phyloP scores from a whole-genome alignment of 495 filamentous ascomycete genomes.

The Hypoxylon fuscum region DNA sequence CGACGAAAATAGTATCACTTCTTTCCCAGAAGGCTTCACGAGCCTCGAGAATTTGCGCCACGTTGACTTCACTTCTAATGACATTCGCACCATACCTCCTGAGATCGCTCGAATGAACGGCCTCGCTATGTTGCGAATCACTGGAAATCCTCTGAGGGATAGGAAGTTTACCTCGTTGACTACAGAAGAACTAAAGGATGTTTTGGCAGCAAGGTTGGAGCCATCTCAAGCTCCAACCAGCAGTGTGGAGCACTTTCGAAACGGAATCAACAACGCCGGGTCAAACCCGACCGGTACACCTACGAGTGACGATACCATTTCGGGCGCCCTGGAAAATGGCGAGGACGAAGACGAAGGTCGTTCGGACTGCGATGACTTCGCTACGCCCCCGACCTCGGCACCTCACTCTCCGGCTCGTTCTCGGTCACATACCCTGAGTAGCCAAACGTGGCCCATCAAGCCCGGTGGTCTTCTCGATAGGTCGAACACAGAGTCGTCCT shows the following conservation, averaged over 20 bases:
- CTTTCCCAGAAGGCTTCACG: conserved; percentile 78
- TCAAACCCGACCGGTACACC: neutral
- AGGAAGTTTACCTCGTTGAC: conserved; percentile 82
- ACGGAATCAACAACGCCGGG: conserved; percentile 28
- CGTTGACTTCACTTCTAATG: conserved; percentile 85
- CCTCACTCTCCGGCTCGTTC: conserved; percentile 54
- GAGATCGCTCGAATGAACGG: conserved; percentile 82
- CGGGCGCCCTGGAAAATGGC: conserved; percentile 8
- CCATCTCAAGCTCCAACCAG: conserved; percentile 51
- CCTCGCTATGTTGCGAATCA: conserved; percentile 74
- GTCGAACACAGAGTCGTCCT: conserved; percentile 68
- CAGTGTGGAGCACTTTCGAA: conserved; percentile 38
- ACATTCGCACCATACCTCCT: conserved; percentile 77
- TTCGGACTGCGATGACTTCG: conserved; percentile 77
- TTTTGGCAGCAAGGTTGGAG: conserved; percentile 73
- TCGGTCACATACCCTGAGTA: conserved; percentile 51
- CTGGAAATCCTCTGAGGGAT: conserved; percentile 87
- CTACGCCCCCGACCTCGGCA: conserved; percentile 61
- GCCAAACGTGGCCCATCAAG: conserved; percentile 69
- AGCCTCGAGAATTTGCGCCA: conserved; percentile 71
- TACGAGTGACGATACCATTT: neutral
- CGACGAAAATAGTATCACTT: conserved; percentile 80
- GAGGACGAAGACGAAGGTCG: conserved; percentile 49
- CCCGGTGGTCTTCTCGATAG: conserved; percentile 77
- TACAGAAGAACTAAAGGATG: conserved; percentile 82